Conservation (phyloP, 2,329 filamentous ascomycete species). For the Bimuria novae-zelandiae region DNA sequence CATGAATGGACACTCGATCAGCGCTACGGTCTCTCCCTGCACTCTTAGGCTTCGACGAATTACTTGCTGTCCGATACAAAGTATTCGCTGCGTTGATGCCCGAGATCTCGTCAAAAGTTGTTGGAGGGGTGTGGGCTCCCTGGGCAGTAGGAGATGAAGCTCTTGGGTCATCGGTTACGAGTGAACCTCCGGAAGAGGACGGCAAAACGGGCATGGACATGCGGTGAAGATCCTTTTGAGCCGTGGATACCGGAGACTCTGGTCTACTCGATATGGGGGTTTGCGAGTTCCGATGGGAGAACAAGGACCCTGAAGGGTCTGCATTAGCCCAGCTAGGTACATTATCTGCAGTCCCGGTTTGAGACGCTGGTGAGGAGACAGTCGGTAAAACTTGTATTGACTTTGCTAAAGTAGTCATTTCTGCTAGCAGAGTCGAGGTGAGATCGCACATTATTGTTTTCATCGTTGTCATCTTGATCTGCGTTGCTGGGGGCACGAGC, state of each 20-base stretch:
- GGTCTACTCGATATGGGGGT: constrained; percentile 30
- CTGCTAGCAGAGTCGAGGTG: constrained; percentile 51
- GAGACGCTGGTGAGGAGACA: constrained; percentile 60
- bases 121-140: constrained; percentile 45
- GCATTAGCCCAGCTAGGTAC: constrained; percentile 37
- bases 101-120: constrained; percentile 55
- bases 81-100: constrained; percentile 43
- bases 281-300: constrained; percentile 40
- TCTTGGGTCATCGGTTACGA: constrained; percentile 32
- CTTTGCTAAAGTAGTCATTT: constrained; percentile 54
- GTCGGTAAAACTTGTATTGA: constrained; percentile 61
- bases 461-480: constrained; percentile 73
- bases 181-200: constrained; percentile 39
- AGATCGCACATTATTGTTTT: constrained; percentile 53
- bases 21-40: constrained; percentile 62
- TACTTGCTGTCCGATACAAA: constrained; percentile 47
- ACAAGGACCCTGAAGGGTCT: constrained; percentile 27
- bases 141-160: constrained; percentile 32
- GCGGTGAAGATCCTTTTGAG: constrained; percentile 67
- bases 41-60: constrained; percentile 38
- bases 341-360: constrained; percentile 29
- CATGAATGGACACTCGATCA: constrained; percentile 65
- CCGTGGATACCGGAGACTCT: constrained; percentile 39
- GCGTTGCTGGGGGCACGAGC: constrained; percentile 69
- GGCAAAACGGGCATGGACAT: constrained; percentile 79